These are phyloP conservation scores for Leucosporidium creatinivorum DNA, from an alignment of 768 basidiomycete species.

Conservation along the genomic window DNA sequence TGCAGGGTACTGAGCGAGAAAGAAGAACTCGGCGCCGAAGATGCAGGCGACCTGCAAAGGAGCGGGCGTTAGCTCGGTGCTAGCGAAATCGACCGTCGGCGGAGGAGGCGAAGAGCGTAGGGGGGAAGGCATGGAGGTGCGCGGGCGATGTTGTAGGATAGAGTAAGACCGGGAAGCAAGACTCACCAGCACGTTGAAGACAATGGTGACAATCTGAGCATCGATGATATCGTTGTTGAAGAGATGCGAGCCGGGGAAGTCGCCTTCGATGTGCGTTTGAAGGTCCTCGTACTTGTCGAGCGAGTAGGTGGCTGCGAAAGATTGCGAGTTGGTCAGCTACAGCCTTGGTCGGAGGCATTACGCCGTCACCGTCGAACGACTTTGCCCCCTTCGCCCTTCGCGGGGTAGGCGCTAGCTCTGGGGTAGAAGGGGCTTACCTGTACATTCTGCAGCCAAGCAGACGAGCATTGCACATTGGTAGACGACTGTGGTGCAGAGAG, in stretches of 20 bases:
- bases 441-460: conserved; percentile 25
- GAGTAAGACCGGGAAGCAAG: neutral
- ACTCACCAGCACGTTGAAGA: conserved; percentile 32
- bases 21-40: conserved; percentile 37
- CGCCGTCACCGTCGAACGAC: too few relatives aligned
- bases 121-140: neutral
- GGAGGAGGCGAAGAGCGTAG: too few relatives aligned
- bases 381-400: neutral
- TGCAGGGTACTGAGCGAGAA: conserved; percentile 30
- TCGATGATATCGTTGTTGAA: conserved; percentile 34
- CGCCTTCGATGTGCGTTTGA: conserved; percentile 23
- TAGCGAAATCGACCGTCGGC: too few relatives aligned
- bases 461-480: conserved; percentile 35
- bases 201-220: conserved; percentile 25
- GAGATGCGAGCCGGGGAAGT: conserved; percentile 16
- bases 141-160: neutral
- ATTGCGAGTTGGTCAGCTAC: too few relatives aligned
- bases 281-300: conserved; percentile 26
- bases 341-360: too few relatives aligned
- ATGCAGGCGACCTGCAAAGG: conserved; percentile 13
- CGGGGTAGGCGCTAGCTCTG: neutral
- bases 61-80: neutral
- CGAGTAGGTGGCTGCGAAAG: conserved; percentile 27
- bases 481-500: conserved; percentile 10
- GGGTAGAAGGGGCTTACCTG: neutral